Percentiles rank a stretch among this genome's conserved stretches.
Conservation (phyloP, 345 rosid species). For the Cardamine occulta region DNA sequence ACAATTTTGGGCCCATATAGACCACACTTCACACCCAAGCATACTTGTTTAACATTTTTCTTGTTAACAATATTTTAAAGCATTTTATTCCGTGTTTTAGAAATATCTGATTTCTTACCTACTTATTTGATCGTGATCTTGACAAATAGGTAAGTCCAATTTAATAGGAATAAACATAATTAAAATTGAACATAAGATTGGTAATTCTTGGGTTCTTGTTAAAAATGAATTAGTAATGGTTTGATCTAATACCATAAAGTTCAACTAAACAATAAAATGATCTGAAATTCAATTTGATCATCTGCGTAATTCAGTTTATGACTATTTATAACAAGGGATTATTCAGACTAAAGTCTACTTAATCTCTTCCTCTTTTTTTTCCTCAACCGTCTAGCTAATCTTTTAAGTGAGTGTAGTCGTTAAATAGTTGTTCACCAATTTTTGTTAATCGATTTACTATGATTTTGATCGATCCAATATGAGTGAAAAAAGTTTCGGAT, state of each 20-base stretch:
- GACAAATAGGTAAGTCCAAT: background rate
- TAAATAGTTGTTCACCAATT: background rate
- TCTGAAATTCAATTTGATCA: background rate
- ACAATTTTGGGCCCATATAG: slow-evolving; percentile 12
- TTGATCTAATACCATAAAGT: background rate
- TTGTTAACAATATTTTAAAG: slow-evolving; percentile 1
- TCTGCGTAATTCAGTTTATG: background rate
- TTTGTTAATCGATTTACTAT: background rate
- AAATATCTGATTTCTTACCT: slow-evolving; percentile 2
- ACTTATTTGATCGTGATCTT: background rate
- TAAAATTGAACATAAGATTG: background rate
- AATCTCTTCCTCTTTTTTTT: no score
- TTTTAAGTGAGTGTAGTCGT: background rate
- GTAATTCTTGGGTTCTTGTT: background rate
- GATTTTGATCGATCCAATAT: background rate
- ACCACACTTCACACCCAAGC: background rate
- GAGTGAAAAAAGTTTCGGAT: background rate
- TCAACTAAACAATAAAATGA: background rate
- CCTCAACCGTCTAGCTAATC: no score
- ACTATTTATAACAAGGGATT: no score
- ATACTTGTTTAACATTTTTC: background rate
- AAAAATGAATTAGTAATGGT: background rate
- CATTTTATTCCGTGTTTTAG: background rate
- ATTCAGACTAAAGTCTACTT: no score
- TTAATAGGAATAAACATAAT: background rate